Evolutionary conservation across 2,329 filamentous ascomycete species (phyloP), one percentile per base, ranked within the genome.

Genomic region (Epichloe gansuensis): DNA sequence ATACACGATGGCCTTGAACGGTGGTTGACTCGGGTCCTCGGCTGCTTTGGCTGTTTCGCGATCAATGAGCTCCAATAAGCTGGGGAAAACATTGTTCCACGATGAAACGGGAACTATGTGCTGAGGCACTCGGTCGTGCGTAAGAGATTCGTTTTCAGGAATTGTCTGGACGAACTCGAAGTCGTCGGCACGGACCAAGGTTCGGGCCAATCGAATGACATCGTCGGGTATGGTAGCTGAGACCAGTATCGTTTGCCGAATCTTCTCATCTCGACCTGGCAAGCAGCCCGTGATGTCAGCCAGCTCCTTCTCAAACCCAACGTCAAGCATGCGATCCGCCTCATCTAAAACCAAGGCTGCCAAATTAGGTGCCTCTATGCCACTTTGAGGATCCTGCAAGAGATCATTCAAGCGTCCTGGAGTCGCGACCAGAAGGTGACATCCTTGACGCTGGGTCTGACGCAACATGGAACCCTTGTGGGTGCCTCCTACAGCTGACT

Each of bases 1-100:
- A 72, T 95, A 98, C 43, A 95, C 74, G 55, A 98, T 94, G n/a
- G 89, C 88, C 76, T 98, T 98, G 79, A 97, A 96, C 0, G 88
- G 87, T 15, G 67, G 67, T 3, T 56, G 61, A 4, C 67, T 65
- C 2, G 61, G 67, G 56, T 74, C 70, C 56, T 67, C 62, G 2
- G 58, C 61, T 21, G 70, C 65, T 25, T 72, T 69, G 34, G 73
- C 60, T n/a, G 75, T 67, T 60, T 86, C 82, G 38, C 78, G 76
- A 52, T 83, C 72, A 46, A 84, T 72, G 50, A 96, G 76, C 68
- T 97, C 91, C 51, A 93, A 75, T 21, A 97, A 66, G 2, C 85
- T 71, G 15, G 93, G 89, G 55, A 88, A 75, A 43, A 83, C 71
- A 66, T 96, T 94, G 62, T 88, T 83, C 64, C 88, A 84, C 35